Evolutionary conservation across 2,329 filamentous ascomycete species (phyloP).

Genomic region (Sporothrix phasma): DNA sequence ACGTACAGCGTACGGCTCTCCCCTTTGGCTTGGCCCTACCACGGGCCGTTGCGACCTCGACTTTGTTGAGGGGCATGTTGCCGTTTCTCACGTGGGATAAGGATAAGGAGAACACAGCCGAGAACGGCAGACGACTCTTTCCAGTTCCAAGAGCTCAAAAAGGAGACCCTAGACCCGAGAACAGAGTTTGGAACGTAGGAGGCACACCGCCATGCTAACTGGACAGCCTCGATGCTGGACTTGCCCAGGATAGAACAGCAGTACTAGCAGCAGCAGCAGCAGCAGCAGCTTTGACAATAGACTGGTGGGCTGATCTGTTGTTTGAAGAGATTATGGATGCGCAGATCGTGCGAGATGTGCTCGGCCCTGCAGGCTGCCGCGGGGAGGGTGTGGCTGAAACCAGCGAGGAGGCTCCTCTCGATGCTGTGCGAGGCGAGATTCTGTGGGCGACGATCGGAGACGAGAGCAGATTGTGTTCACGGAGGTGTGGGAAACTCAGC

Average conservation of each 20-base stretch:
- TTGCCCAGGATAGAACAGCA: neutral
- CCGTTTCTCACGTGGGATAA: no score
- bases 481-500: neutral
- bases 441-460: no score
- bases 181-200: neutral
- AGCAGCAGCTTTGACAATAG: neutral
- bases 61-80: neutral
- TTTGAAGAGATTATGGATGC: neutral
- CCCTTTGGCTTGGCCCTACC: slow-evolving; percentile 2
- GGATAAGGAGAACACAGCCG: no score
- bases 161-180: neutral
- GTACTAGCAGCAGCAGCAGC: neutral
- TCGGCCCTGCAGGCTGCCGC: neutral
- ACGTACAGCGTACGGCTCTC: neutral
- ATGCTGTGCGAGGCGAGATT: neutral
- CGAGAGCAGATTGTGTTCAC: neutral
- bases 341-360: no score
- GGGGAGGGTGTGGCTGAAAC: neutral
- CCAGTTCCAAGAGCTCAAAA: neutral
- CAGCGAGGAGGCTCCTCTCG: neutral
- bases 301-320: neutral
- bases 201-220: neutral
- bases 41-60: slow-evolving; percentile 7
- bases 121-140: neutral
- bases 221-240: neutral